A percentile compares a stretch with the other conserved stretches of the same genome.
phyloP scores from a whole-genome alignment of 495 filamentous ascomycete species.

The Neurospora terricola region DNA sequence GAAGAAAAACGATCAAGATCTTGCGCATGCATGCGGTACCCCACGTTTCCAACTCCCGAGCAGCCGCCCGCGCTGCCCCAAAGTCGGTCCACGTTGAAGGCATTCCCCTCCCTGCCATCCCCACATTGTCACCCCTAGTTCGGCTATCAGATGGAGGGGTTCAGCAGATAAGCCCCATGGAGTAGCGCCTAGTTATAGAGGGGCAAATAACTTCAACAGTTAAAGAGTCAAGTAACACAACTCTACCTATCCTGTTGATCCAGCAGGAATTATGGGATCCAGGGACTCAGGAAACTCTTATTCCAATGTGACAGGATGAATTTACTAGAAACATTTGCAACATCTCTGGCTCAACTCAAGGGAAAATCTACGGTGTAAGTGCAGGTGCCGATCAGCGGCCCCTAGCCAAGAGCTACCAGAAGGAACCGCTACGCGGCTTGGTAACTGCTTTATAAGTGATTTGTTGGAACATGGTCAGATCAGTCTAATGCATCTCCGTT shows the following conservation, averaged over 20 bases:
- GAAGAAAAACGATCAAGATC: neutral
- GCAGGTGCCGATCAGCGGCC: neutral
- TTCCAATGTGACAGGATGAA: neutral
- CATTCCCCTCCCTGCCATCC: neutral
- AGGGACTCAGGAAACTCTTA: too few species aligned
- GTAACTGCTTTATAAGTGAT: neutral
- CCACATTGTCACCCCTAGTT: neutral
- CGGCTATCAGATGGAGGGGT: neutral
- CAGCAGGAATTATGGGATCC: too few species aligned
- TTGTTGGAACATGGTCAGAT: neutral
- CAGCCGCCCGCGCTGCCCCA: neutral
- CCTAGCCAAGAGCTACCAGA: neutral
- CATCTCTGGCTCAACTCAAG: too few species aligned
- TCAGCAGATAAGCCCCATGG: neutral
- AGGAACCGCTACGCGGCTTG: neutral
- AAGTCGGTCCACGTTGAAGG: neutral
- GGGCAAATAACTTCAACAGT: too few species aligned
- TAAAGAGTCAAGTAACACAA: too few species aligned
- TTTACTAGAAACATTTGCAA: neutral
- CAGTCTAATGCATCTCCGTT: neutral
- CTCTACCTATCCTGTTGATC: too few species aligned
- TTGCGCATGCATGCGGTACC: neutral
- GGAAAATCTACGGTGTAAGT: too few species aligned
- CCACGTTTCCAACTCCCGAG: neutral
- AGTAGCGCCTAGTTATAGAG: neutral